phyloP scores from a whole-genome alignment of 140 eudicot genomes.

The Senecio squalidus region DNA sequence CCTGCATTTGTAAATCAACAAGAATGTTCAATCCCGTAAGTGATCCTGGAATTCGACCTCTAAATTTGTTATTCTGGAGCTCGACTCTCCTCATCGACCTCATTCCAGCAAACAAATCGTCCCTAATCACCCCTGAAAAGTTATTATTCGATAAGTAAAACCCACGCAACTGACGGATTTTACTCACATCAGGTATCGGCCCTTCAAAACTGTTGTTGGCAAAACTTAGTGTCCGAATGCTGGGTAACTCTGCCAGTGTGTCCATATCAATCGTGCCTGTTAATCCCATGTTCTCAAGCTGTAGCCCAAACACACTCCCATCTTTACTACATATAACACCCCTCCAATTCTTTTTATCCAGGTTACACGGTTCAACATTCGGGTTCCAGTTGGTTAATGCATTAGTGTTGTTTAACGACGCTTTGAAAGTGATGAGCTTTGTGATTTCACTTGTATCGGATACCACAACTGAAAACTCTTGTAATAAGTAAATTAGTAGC shows the following conservation, averaged over 20 bases:
- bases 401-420: slow-evolving; percentile 27
- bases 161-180: slow-evolving; percentile 34
- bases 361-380: slow-evolving; percentile 34
- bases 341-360: slow-evolving; percentile 31
- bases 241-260: slow-evolving; percentile 18
- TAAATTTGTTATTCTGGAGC: slow-evolving; percentile 48
- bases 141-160: slow-evolving; percentile 47
- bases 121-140: slow-evolving; percentile 50
- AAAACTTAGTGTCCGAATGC: slow-evolving; percentile 51
- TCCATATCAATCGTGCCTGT: slow-evolving; percentile 46
- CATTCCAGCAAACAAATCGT: slow-evolving; percentile 55
- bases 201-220: slow-evolving; percentile 50
- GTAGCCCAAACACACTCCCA: slow-evolving; percentile 50
- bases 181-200: slow-evolving; percentile 45
- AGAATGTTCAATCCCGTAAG: slow-evolving; percentile 46
- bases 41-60: slow-evolving; percentile 54
- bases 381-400: slow-evolving; percentile 44
- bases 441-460: slow-evolving; percentile 12
- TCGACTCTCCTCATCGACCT: slow-evolving; percentile 42
- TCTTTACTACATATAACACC: slow-evolving; percentile 50
- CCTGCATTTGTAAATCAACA: slow-evolving; percentile 51
- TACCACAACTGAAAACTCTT: background rate
- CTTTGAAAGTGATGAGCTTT: slow-evolving; percentile 42
- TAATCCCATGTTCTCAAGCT: slow-evolving; percentile 55
- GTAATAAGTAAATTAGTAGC: background rate